A percentile compares a stretch with the other conserved stretches of the same genome.
Conservation (phyloP, 257 asterid species). For the Capsicum baccatum region DNA sequence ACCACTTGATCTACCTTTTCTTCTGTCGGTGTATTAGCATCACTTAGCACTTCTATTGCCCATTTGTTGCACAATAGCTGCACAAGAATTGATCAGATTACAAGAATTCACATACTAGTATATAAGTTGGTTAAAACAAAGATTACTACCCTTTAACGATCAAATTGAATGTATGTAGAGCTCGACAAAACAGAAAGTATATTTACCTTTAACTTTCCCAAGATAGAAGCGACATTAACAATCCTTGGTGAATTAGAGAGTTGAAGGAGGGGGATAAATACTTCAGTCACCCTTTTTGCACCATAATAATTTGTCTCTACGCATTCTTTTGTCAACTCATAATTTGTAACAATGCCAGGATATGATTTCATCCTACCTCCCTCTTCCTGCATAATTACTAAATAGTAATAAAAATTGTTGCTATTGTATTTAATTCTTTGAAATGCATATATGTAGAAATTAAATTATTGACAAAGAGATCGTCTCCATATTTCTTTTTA, state of each 20-base stretch:
- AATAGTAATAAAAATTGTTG: too few species aligned
- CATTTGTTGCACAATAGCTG: constrained; percentile 53
- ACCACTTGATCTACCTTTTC: constrained; percentile 55
- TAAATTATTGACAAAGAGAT: too few species aligned
- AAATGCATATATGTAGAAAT: background rate
- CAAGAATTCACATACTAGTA: too few species aligned
- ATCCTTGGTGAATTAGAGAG: constrained; percentile 65
- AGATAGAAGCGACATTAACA: constrained; percentile 52
- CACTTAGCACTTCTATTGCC: constrained; percentile 52
- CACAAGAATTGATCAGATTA: too few species aligned
- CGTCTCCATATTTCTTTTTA: too few species aligned
- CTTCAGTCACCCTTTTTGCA: constrained; percentile 54
- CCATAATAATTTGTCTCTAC: constrained; percentile 63
- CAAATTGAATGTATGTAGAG: too few species aligned
- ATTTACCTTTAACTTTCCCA: constrained; percentile 57
- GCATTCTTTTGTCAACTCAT: constrained; percentile 48
- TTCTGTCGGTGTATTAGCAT: constrained; percentile 48
- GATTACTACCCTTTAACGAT: too few species aligned
- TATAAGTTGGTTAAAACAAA: too few species aligned
- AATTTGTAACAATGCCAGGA: constrained; percentile 36
- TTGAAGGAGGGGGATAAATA: constrained; percentile 60
- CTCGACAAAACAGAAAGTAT: too few species aligned
- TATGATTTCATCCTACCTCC: constrained; percentile 33
- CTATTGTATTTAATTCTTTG: too few species aligned
- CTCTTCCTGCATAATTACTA: constrained; percentile 17